Conservation (phyloP, 2,329 filamentous ascomycete genomes). For the Didymella sp. region DNA sequence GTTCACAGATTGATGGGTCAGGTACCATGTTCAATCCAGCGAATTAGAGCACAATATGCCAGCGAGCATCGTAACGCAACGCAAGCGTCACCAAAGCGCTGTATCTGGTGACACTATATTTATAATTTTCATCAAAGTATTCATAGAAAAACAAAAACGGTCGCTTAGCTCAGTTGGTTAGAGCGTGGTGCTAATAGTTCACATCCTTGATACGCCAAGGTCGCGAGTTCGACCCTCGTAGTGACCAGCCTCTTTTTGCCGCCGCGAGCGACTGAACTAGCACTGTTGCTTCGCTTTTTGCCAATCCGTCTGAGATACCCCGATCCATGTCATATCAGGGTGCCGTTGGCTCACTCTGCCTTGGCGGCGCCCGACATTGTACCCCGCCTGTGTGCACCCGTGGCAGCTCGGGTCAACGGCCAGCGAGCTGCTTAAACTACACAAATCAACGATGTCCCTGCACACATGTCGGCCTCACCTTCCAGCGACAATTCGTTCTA, state of each 20-base stretch:
- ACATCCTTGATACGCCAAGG: conserved; percentile 21
- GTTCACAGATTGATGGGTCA: too few species aligned
- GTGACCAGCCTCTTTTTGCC: conserved; percentile 19
- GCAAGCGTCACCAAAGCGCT: too few species aligned
- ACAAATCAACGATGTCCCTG: conserved; percentile 2
- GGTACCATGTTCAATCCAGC: too few species aligned
- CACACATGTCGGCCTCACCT: not conserved
- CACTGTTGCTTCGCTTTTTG: not conserved
- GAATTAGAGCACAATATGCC: too few species aligned
- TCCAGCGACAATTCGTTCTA: too few species aligned
- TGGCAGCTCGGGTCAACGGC: conserved; percentile 12
- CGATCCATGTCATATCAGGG: not conserved
- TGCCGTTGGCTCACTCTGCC: not conserved
- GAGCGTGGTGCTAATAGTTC: conserved; percentile 24
- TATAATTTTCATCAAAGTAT: not conserved
- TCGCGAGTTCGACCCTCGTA: conserved; percentile 26
- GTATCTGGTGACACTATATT: too few species aligned
- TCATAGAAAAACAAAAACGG: not conserved
- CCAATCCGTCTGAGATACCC: not conserved
- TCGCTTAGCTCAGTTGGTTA: conserved; percentile 26
- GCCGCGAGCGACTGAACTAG: not conserved
- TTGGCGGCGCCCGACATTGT: not conserved
- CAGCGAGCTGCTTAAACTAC: conserved; percentile 4
- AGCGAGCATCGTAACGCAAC: too few species aligned
- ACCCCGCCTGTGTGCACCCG: not conserved